Evolutionary conservation across 345 rosid species (phyloP).

Genomic region (Hibiscus tridactylites): DNA sequence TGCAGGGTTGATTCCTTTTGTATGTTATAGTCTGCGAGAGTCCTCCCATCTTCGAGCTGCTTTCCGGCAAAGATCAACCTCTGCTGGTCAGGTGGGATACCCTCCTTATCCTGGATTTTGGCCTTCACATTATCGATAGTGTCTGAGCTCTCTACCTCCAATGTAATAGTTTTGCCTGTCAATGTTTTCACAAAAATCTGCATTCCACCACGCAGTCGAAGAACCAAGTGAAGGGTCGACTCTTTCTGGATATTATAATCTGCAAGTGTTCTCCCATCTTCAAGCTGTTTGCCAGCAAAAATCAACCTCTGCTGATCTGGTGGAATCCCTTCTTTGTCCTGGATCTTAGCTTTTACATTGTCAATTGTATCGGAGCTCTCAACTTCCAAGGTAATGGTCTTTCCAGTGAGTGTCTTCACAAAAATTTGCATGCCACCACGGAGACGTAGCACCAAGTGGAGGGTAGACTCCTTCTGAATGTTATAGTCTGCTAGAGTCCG

Average conservation of each 20-base stretch:
- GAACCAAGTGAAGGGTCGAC: conserved; percentile 4
- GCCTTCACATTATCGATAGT: not conserved
- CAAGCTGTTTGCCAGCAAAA: conserved; percentile 1
- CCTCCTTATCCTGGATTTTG: conserved; percentile 1
- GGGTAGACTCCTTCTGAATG: no score
- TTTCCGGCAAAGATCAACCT: conserved; percentile 4
- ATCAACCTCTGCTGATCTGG: conserved; percentile 5
- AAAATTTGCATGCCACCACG: no score
- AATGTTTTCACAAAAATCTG: not conserved
- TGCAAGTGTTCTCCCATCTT: conserved; percentile 4
- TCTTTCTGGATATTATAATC: conserved; percentile 10
- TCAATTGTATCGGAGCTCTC: conserved; percentile 9
- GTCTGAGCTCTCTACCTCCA: not conserved
- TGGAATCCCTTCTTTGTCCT: conserved; percentile 10
- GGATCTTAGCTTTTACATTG: conserved; percentile 8
- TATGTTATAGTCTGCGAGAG: not conserved
- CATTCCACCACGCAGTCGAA: conserved; percentile 2
- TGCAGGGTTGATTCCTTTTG: conserved; percentile 1
- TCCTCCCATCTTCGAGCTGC: not conserved
- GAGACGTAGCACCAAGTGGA: no score
- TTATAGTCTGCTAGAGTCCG: no score
- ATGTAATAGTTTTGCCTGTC: not conserved
- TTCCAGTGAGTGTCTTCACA: not conserved
- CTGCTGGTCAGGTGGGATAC: not conserved
- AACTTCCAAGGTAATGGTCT: conserved; percentile 1